Base-by-base conservation (phyloP, 2,329 filamentous ascomycete species). In the Trichophyton benhamiae region DNA sequence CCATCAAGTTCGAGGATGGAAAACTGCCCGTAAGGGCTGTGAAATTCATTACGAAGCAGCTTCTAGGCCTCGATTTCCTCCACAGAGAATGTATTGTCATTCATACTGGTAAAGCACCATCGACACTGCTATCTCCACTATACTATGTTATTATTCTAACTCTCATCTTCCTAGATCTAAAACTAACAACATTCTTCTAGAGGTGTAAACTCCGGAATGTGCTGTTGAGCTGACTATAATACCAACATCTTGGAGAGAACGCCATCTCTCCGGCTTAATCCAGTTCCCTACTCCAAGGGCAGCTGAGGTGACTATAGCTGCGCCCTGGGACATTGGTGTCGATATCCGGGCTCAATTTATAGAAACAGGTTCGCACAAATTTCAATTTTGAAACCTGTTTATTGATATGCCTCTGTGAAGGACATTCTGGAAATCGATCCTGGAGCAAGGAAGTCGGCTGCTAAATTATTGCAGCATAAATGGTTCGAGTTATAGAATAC, bases 341-440 rank as follows among this genome's bases (percentile, higher is more conserved):
- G 68, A 72, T 67, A 69, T 70, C 57, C 70, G 68, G 69, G 57
- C 44, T 44, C 25, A 63, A 1, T 62, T 70, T 57, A 49, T 68
- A 41, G 42, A 63, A 58, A 66, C 60, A 49, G 68, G 67, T 13
- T 64, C 38, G 3, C 62, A 53, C n/a, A 63, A 60, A 48, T 63
- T 61, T 33, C 69, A 67, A 17, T 69, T 70, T 41, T 65, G 8
- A 68, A 65, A 44, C 67, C 69, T n/a, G 20, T 22, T 20, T n/a
- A 22, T 22, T 20, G 68, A 68, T 58, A 69, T 71, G 67, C 66
- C 9, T 57, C 66, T 30, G 2, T 25, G 1, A 62, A 52, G 55
- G 63, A 66, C 11, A 69, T 70, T 66, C 65, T 70, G 41, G 57
- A 60, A 57, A 67, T 69, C 38, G 66, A 71, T 61, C 67, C 69